These are phyloP conservation scores for Solanum lignicaule DNA, from an alignment of 257 asterid species.

Conservation along the genomic window DNA sequence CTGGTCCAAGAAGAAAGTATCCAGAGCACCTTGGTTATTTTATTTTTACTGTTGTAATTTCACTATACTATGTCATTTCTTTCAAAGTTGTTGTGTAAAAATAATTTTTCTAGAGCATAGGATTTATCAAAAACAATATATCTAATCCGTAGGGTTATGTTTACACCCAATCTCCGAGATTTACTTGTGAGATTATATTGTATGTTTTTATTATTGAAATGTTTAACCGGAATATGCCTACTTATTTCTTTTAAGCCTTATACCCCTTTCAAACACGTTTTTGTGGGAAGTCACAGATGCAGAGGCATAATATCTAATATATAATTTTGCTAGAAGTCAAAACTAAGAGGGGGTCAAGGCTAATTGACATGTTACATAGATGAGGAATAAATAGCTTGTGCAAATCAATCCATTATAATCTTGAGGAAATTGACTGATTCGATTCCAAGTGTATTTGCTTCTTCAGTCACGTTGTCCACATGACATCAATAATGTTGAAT, in stretches of 20 bases:
- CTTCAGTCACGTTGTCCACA: neutral
- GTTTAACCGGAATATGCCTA: neutral
- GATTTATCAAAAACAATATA: too few relatives aligned
- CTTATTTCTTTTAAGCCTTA: neutral
- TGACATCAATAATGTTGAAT: neutral
- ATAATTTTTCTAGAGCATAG: neutral
- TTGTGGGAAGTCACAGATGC: neutral
- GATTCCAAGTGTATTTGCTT: neutral
- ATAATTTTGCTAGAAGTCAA: neutral
- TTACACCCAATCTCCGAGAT: neutral
- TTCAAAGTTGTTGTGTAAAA: too few relatives aligned
- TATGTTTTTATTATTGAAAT: neutral
- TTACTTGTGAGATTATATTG: neutral
- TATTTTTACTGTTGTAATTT: neutral
- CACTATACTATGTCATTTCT: too few relatives aligned
- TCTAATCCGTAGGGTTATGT: too few relatives aligned
- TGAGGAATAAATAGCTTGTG: neutral
- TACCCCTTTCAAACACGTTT: neutral
- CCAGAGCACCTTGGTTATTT: neutral
- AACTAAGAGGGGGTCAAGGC: neutral
- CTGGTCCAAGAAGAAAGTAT: neutral
- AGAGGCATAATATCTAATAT: neutral
- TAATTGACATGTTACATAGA: neutral
- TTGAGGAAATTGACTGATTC: too few relatives aligned
- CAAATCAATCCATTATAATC: neutral